A percentile compares a stretch with the other conserved stretches of the same genome.
These are phyloP conservation scores for Linderina pennispora DNA, from an alignment of 192 early-diverging fungal species.

Conservation along the genomic window DNA sequence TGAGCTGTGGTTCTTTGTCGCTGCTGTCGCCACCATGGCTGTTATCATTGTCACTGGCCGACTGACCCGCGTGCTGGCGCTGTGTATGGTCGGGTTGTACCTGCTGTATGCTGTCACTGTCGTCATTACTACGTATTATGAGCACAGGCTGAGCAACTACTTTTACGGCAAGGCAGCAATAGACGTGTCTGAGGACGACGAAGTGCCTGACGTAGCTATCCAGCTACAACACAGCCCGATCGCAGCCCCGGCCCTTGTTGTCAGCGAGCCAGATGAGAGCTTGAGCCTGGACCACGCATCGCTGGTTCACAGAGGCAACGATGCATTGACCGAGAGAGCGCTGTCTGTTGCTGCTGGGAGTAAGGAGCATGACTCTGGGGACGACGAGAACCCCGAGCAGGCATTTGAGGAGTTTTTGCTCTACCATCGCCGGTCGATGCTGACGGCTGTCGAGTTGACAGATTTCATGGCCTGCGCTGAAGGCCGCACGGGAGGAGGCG, in stretches of 20 bases:
- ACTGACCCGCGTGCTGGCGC: slow-evolving; percentile 25
- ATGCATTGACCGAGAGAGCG: no score
- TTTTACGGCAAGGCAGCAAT: neutral
- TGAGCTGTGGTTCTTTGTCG: slow-evolving; percentile 73
- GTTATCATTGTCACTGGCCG: slow-evolving; percentile 19
- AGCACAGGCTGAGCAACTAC: slow-evolving; percentile 5
- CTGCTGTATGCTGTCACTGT: slow-evolving; percentile 36
- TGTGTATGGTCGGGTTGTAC: slow-evolving; percentile 42
- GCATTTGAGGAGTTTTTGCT: slow-evolving; percentile 28
- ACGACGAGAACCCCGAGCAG: neutral
- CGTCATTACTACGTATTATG: slow-evolving; percentile 40
- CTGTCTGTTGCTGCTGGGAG: neutral
- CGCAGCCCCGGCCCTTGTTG: neutral
- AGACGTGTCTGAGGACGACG: no score
- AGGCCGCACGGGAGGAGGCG: neutral
- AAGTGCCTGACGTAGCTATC: no score
- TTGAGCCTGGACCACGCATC: neutral
- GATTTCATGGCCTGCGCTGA: slow-evolving; percentile 33
- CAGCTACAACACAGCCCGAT: neutral
- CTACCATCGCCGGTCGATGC: slow-evolving; percentile 41
- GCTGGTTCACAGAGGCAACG: no score
- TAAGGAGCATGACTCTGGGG: neutral
- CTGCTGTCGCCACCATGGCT: slow-evolving; percentile 24
- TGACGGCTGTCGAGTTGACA: slow-evolving; percentile 38
- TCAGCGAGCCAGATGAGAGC: neutral